Conservation (phyloP, 768 basidiomycete species). For the Trichaptum fuscoviolaceum region DNA sequence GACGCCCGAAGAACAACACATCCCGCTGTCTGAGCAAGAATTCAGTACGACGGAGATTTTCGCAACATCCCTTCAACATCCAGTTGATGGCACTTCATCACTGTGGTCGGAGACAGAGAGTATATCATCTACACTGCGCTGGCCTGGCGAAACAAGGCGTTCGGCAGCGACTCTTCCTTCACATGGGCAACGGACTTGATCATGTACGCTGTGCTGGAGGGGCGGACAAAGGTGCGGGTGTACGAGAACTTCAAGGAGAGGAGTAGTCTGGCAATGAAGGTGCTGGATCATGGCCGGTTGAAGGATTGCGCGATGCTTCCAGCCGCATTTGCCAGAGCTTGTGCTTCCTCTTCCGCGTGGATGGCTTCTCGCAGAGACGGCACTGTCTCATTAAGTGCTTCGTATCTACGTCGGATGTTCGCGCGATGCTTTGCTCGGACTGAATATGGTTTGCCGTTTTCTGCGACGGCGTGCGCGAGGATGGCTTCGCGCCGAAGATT, state of each 20-base stretch:
- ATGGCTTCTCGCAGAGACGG: slow-evolving; percentile 89
- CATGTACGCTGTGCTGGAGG: slow-evolving; percentile 92
- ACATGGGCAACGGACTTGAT: slow-evolving; percentile 98
- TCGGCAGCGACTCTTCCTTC: slow-evolving; percentile 87
- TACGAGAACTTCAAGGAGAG: slow-evolving; percentile 94
- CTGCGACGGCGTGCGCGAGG: slow-evolving; percentile 72
- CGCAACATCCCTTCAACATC: too few species aligned
- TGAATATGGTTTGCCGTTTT: slow-evolving; percentile 94
- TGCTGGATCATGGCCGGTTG: slow-evolving; percentile 75
- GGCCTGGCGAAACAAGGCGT: slow-evolving; percentile 98
- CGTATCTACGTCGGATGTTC: slow-evolving; percentile 86
- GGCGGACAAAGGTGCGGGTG: slow-evolving; percentile 74
- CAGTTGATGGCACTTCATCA: slow-evolving; percentile 98
- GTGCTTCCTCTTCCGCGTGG: slow-evolving; percentile 66
- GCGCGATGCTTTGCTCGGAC: slow-evolving; percentile 88
- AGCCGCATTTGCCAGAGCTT: slow-evolving; percentile 18
- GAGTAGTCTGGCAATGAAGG: slow-evolving; percentile 63
- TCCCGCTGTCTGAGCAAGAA: slow-evolving; percentile 79
- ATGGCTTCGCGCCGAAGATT: slow-evolving; percentile 23
- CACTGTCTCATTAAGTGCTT: slow-evolving; percentile 78
- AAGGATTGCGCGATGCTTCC: slow-evolving; percentile 57
- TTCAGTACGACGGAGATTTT: slow-evolving; percentile 95
- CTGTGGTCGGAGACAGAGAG: slow-evolving; percentile 95
- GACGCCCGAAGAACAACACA: slow-evolving; percentile 69
- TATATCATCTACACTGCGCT: slow-evolving; percentile 98